Evolutionary conservation across 2,329 filamentous ascomycete species (phyloP).

Genomic region (Penicillium sp.): DNA sequence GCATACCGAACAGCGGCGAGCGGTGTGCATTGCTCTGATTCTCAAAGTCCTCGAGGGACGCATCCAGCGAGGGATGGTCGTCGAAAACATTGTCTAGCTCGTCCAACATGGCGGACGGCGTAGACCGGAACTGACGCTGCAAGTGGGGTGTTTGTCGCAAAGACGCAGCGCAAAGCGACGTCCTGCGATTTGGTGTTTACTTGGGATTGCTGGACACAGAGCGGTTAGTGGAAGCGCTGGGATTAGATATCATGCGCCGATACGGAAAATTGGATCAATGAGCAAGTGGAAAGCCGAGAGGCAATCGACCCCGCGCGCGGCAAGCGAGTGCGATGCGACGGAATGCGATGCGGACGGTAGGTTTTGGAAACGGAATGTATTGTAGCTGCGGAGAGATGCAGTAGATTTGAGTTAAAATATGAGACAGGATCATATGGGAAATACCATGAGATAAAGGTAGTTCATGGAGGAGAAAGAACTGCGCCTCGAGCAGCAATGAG

Average conservation of each 20-base stretch:
- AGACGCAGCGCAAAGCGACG: conserved; percentile 18
- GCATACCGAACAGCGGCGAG: conserved; percentile 55
- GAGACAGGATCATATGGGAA: conserved; percentile 1
- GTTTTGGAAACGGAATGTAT: conserved; percentile 5
- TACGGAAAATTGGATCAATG: neutral
- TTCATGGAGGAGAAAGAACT: conserved; percentile 5
- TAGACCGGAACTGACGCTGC: conserved; percentile 25
- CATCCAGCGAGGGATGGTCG: conserved; percentile 60
- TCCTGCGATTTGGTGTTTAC: conserved; percentile 10
- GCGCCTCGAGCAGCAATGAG: conserved; percentile 21
- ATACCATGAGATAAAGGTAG: neutral
- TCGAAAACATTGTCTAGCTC: conserved; percentile 54
- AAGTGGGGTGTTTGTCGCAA: conserved; percentile 22
- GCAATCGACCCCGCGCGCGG: conserved; percentile 26
- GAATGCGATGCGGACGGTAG: conserved; percentile 18
- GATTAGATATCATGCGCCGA: conserved; percentile 15
- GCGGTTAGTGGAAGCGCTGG: conserved; percentile 20
- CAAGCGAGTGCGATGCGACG: conserved; percentile 19
- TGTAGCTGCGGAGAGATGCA: conserved; percentile 8
- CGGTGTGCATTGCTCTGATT: conserved; percentile 47
- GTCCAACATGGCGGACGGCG: conserved; percentile 45
- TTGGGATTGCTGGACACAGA: conserved; percentile 1
- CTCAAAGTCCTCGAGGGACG: conserved; percentile 63
- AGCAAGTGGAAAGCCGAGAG: conserved; percentile 11
- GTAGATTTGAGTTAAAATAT: neutral